Percentiles rank a stretch among this genome's conserved stretches.
These are phyloP conservation scores for Daldinia decipiens DNA, from an alignment of 495 filamentous ascomycete genomes.

Conservation along the genomic window DNA sequence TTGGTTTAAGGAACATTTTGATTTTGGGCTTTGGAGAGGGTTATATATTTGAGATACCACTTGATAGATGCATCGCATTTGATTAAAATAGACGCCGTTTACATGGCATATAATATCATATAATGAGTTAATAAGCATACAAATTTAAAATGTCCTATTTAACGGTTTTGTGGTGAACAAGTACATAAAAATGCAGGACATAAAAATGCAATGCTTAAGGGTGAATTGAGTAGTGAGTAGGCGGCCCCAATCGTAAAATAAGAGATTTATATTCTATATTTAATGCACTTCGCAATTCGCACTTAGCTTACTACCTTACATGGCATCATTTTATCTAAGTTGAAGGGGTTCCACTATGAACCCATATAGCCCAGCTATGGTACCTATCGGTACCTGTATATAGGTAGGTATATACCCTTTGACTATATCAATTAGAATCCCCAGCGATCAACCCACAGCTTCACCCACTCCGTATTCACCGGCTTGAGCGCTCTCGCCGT, in stretches of 20 bases:
- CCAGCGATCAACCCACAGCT: conserved; percentile 46
- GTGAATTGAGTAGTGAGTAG: too few species aligned
- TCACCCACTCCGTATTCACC: conserved; percentile 43
- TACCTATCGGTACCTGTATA: neutral
- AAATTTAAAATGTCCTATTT: neutral
- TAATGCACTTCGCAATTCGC: too few species aligned
- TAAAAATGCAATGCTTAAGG: too few species aligned
- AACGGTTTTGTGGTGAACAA: neutral
- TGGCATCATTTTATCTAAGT: too few species aligned
- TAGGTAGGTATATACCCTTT: neutral
- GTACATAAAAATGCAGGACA: too few species aligned
- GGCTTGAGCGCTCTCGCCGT: conserved; percentile 38
- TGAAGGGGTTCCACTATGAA: too few species aligned
- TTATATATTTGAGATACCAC: conserved; percentile 25
- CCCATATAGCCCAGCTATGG: too few species aligned
- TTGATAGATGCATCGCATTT: conserved; percentile 6
- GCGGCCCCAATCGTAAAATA: too few species aligned
- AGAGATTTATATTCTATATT: too few species aligned
- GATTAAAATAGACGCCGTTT: conserved; percentile 2
- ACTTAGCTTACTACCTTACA: too few species aligned
- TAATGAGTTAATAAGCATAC: conserved; percentile 22
- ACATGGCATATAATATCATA: conserved; percentile 23
- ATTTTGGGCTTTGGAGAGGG: conserved; percentile 6
- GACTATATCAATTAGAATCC: conserved; percentile 20
- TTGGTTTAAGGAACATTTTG: conserved; percentile 7